Evolutionary conservation across 495 filamentous ascomycete species (phyloP).

Genomic region (Chaetomium fimeti): DNA sequence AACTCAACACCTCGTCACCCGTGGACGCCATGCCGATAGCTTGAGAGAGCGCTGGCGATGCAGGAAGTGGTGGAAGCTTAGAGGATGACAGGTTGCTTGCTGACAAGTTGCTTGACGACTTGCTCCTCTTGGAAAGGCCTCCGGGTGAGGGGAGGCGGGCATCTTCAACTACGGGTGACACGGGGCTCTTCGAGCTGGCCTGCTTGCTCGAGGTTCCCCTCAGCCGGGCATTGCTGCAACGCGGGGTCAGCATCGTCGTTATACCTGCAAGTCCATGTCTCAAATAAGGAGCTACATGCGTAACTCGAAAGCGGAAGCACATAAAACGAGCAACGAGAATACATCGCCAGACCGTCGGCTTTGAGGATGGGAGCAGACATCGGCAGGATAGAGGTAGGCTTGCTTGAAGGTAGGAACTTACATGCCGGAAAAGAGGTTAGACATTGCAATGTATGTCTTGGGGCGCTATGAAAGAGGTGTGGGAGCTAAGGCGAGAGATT

Average conservation of each 20-base stretch:
- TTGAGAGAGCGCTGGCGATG: slow-evolving; percentile 39
- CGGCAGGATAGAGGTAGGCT: not conserved
- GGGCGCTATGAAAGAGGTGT: no score
- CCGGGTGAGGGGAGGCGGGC: slow-evolving; percentile 45
- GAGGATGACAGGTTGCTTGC: slow-evolving; percentile 48
- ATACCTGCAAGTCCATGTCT: not conserved
- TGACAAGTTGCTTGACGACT: slow-evolving; percentile 48
- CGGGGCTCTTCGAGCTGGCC: slow-evolving; percentile 42
- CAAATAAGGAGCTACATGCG: not conserved
- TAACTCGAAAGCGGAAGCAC: not conserved
- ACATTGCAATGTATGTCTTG: slow-evolving; percentile 51
- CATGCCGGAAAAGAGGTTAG: slow-evolving; percentile 78
- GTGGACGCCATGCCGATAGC: slow-evolving; percentile 34
- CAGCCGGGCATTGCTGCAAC: slow-evolving; percentile 48
- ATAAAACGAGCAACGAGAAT: no score
- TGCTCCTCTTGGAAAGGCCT: slow-evolving; percentile 45
- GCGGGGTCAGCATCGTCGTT: slow-evolving; percentile 21
- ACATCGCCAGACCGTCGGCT: no score
- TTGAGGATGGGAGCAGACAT: not conserved
- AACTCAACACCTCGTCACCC: slow-evolving; percentile 47
- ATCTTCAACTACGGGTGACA: slow-evolving; percentile 38
- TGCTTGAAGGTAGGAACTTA: slow-evolving; percentile 51
- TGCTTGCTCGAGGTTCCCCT: slow-evolving; percentile 46
- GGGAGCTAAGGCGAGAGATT: no score
- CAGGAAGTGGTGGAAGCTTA: slow-evolving; percentile 55